Evolutionary conservation across 148 eudicot species (phyloP), one percentile per base, ranked within the genome.

Genomic region (Rhododendron williamsianum): DNA sequence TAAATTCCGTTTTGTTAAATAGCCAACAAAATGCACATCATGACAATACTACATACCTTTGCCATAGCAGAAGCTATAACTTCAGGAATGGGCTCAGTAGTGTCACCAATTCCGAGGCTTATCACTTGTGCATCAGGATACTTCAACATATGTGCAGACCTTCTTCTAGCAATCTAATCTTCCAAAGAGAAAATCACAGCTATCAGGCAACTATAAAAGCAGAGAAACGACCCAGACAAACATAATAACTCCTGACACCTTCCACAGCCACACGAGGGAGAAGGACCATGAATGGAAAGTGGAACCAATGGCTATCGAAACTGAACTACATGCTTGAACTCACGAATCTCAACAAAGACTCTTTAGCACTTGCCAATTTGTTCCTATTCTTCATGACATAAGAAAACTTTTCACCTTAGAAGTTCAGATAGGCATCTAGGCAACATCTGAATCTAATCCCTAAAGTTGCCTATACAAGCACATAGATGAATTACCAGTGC

Each of bases 51-150:
- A 76, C 91, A 84, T 89, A 95, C 98, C 90, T 92, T 84, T 85
- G 93, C 91, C 98, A 95, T 95, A 78, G 89, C 91, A n/a, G 60
- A 87, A 60, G 98, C 85, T 79, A 93, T 90, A 86, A 88, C 58
- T 71, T 90, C 88, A 12, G 98, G 98, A 83, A 95, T 88, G 4
- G 98, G 98, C 82, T 94, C 89, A 7, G 98, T 94, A 21, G 98
- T 95, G 71, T 95, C 96, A 46, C 98, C 98, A 77, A 95, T 89
- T 46, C 98, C 98, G 6, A 95, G 95, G 87, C 94, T 93, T 71
- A 95, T 93, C 43, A 94, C 86, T 80, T 93, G 89, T 83, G 92
- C 98, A 90, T 91, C 84, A n/a, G 98, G 98, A 84, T 93, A 86
- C 87, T 90, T 94, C 87, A 89, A 88, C 1, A 83, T 52, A 84